Evolutionary conservation across 805 yeast genomes (phyloP).

Genomic region (Spathaspora arborariae): DNA sequence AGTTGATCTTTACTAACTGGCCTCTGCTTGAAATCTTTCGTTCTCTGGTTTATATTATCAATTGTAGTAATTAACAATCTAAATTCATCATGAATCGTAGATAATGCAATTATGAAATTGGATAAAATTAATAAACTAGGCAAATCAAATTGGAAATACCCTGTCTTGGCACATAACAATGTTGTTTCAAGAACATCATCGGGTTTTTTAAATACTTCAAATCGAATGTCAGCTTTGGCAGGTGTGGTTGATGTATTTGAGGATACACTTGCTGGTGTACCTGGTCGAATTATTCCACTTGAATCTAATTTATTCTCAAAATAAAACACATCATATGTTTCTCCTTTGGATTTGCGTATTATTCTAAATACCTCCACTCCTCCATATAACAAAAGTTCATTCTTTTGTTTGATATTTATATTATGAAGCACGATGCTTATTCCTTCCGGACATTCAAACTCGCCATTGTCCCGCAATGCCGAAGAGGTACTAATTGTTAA

Average conservation of each 20-base stretch:
- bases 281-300: background rate
- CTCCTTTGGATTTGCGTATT: conserved; percentile 16
- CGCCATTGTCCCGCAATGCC: conserved; percentile 39
- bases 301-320: conserved; percentile 13
- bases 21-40: background rate
- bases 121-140: conserved; percentile 20
- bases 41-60: conserved; percentile 1
- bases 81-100: conserved; percentile 20
- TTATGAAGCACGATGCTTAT: conserved; percentile 22
- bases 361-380: conserved; percentile 37
- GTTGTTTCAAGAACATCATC: conserved; percentile 30
- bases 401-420: conserved; percentile 41
- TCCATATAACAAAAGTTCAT: conserved; percentile 43
- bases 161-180: conserved; percentile 41
- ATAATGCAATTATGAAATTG: conserved; percentile 21
- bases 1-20: conserved; percentile 16
- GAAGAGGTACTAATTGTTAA: conserved; percentile 45
- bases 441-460: conserved; percentile 32
- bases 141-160: conserved; percentile 19
- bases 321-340: conserved; percentile 20
- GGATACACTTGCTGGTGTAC: conserved; percentile 5
- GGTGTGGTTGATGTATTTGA: conserved; percentile 8
- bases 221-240: conserved; percentile 46
- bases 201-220: conserved; percentile 39
- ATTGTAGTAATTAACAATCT: conserved; percentile 9